Evolutionary conservation across 306 rosid genomes (phyloP), one percentile per base, ranked within the genome.

Genomic region (Ammopiptanthus mongolicus): DNA sequence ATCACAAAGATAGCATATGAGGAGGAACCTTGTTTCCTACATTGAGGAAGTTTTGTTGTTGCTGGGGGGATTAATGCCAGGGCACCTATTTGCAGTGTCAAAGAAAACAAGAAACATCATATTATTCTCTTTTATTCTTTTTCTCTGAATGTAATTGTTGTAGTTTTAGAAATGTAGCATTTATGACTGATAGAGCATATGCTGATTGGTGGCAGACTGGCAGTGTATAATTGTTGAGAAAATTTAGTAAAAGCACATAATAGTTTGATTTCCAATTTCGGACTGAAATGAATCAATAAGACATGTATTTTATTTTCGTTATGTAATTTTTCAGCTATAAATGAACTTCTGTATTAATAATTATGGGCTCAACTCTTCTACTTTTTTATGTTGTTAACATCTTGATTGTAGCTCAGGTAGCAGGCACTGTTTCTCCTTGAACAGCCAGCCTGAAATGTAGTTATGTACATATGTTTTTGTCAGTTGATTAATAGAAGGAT

Each of bases 191-290:
- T 87, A 83, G 89, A 87, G 85, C 88, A 78, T 85, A 76, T 86
- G 86, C 88, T 87, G 89, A 90, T 90, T 90, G 89, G 85, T 84
- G 89, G 87, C 83, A 84, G 82, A 88, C 83, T 84, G 89, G 87
- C 83, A 84, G 80, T 88, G 87, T 87, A 88, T 82, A 84, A 89
- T 88, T 86, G 82, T 84, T 82, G 60, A 84, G 94, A 84, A 84
- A 85, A 76, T 39, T 82, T 71, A 92, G 92, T 88, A 88, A 90
- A 87, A 88, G 78, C 86, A 87, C 88, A 82, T 76, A 21, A 69
- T 71, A 84, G 85, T 86, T 86, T 87, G 76, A 81, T 70, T 70
- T 78, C 76, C 78, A 31, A 74, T 74, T 57, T 70, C 42, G 71
- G 44, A 51, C 83, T 68, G 52, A 76, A 76, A 69, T 75, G 72